Evolutionary conservation across 1,284 basidiomycete genomes (phyloP).

Genomic region (Xerocomus minutiporus): DNA sequence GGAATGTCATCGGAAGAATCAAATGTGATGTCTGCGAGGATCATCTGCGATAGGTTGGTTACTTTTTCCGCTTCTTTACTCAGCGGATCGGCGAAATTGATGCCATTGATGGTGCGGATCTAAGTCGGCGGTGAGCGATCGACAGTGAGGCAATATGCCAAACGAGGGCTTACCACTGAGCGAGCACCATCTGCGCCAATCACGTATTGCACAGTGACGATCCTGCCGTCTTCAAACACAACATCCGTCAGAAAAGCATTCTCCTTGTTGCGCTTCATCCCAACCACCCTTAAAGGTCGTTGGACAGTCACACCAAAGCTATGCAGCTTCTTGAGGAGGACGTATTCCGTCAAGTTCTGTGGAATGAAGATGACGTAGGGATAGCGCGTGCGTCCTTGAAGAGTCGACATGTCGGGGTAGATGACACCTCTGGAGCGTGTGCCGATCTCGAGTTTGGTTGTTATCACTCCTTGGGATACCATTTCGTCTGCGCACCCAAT

Average conservation of each 20-base stretch:
- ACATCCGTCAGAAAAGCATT: constrained; percentile 36
- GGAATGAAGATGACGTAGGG: constrained; percentile 44
- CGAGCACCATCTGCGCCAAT: constrained; percentile 55
- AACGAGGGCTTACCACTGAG: constrained; percentile 41
- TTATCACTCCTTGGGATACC: constrained; percentile 38
- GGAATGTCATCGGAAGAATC: constrained; percentile 2
- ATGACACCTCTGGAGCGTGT: constrained; percentile 31
- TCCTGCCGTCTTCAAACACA: constrained; percentile 46
- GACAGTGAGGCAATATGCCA: not conserved
- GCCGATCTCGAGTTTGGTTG: constrained; percentile 25
- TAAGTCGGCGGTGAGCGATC: not conserved
- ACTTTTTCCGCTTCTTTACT: not conserved
- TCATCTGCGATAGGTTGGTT: constrained; percentile 19
- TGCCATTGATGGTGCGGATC: constrained; percentile 23
- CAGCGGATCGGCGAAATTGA: constrained; percentile 17
- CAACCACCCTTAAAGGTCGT: constrained; percentile 26
- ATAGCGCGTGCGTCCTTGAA: constrained; percentile 40
- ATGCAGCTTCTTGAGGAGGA: constrained; percentile 37
- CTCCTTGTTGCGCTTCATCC: constrained; percentile 27
- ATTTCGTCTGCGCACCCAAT: constrained; percentile 43
- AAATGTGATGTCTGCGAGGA: constrained; percentile 21
- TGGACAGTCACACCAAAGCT: constrained; percentile 23
- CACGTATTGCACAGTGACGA: constrained; percentile 45
- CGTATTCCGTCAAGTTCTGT: constrained; percentile 46
- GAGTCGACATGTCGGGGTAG: constrained; percentile 32